phyloP scores from a whole-genome alignment of 352 stramenopile genomes.

The Pythium rhizo-oryzae region DNA sequence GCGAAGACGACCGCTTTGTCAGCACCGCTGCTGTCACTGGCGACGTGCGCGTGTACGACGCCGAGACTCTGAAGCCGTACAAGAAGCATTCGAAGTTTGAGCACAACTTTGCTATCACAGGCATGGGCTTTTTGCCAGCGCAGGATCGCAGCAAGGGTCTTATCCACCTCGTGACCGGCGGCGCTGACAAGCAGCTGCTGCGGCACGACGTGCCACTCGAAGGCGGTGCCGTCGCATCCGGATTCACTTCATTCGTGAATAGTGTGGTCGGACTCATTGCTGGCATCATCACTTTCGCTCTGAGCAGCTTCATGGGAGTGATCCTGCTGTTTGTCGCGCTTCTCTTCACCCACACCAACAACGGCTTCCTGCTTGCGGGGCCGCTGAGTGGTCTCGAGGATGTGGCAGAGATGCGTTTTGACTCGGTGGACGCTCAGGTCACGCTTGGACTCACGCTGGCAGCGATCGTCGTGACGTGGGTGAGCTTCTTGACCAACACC shows the following conservation, averaged over 20 bases:
- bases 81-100: slow-evolving; percentile 55
- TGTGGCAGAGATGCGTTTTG: slow-evolving; percentile 50
- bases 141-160: slow-evolving; percentile 37
- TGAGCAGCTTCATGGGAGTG: slow-evolving; percentile 50
- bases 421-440: slow-evolving; percentile 54
- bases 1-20: slow-evolving; percentile 71
- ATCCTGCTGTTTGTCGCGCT: slow-evolving; percentile 71
- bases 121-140: slow-evolving; percentile 66
- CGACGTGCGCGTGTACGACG: slow-evolving; percentile 67
- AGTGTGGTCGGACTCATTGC: slow-evolving; percentile 37
- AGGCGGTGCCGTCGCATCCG: slow-evolving; percentile 56
- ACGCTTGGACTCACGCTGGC: slow-evolving; percentile 40
- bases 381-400: slow-evolving; percentile 63
- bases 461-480: slow-evolving; percentile 45
- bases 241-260: slow-evolving; percentile 35
- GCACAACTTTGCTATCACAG: slow-evolving; percentile 84
- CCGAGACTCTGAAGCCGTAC: slow-evolving; percentile 52
- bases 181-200: slow-evolving; percentile 76
- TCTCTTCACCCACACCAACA: slow-evolving; percentile 77
- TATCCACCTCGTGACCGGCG: slow-evolving; percentile 66
- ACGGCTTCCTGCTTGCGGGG: slow-evolving; percentile 49
- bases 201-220: slow-evolving; percentile 64
- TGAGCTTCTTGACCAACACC: slow-evolving; percentile 38
- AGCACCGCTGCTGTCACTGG: slow-evolving; percentile 71
- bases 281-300: slow-evolving; percentile 42